Evolutionary conservation across 176 grass and related monocot genomes (phyloP), one percentile per base, ranked within the genome.

Genomic region (Pharus latifolius): DNA sequence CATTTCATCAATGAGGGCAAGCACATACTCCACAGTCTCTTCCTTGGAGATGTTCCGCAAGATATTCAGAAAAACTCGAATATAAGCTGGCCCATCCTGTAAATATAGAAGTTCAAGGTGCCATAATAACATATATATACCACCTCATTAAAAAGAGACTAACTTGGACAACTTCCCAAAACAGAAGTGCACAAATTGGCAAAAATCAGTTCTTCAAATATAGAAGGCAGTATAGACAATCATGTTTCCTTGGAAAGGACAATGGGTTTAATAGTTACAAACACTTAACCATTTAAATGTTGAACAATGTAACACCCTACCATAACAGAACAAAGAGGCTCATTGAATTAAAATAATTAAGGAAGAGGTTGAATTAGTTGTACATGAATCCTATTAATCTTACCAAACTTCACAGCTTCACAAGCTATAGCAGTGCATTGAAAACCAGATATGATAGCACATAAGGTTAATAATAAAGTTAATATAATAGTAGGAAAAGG

Each of bases 1-100:
- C 75, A 98, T 93, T 38, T 98, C 90, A 83, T 93, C 95, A 82
- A 98, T 83, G 40, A 98, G 87, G 43, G 95, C 90, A 79, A 98
- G 78, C 62, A 88, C 95, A 62, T 98, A 98, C 75, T 98, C 95
- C 46, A 94, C 84, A 42, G 95, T 91, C 33, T 98, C 95, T 85
- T 98, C 95, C 79, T 98, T 94, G 3, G 87, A 88, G 75, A 94
- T 81, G 29, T 77, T 84, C 71, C 63, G 56, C 50, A 98, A 56
- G 59, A 98, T 94, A 80, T 93, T 90, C 73, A 93, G 31, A 34
- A 98, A 94, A 65, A 93, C 71, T 47, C 57, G 79, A 75, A 93
- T 15, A 56, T 93, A 98, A 1, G 83, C 79, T 38, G 84, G 74
- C 24, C 95, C 95, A 88, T 98, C 90, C 95, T 98, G 76, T 53